A percentile compares a stretch with the other conserved stretches of the same genome.
Conservation (phyloP, 1,284 basidiomycete species). For the Ceratobasidium sp. region DNA sequence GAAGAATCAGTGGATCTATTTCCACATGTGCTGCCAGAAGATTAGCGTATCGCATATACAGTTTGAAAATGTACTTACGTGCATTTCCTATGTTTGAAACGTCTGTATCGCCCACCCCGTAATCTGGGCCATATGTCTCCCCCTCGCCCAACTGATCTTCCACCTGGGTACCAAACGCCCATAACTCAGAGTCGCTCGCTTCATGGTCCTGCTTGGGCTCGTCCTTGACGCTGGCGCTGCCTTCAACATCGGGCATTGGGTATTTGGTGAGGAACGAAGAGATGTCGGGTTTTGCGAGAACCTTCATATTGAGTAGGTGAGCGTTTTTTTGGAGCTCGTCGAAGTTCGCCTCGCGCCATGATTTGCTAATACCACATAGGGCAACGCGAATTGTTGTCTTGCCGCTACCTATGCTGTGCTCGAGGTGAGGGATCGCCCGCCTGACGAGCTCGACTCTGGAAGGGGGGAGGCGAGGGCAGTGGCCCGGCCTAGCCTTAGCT, state of each 20-base stretch:
- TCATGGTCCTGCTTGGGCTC: too few relatives aligned
- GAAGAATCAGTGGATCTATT: too few relatives aligned
- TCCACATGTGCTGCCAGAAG: too few relatives aligned
- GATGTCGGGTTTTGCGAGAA: neutral
- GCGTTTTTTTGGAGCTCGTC: neutral
- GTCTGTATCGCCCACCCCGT: too few relatives aligned
- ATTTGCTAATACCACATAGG: neutral
- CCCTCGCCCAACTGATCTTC: too few relatives aligned
- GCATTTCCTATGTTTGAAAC: too few relatives aligned
- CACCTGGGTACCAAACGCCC: too few relatives aligned
- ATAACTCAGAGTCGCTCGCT: too few relatives aligned
- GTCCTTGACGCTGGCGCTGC: too few relatives aligned
- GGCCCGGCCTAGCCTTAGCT: conserved; percentile 1
- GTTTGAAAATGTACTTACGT: too few relatives aligned
- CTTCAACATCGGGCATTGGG: neutral
- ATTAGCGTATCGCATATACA: too few relatives aligned
- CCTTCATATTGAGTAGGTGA: neutral
- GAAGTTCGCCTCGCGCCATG: neutral
- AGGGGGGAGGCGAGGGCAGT: neutral
- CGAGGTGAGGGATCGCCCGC: conserved; percentile 8
- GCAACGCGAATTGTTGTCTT: neutral
- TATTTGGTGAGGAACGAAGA: neutral
- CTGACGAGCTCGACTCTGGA: neutral
- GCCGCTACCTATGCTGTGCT: conserved; percentile 5
- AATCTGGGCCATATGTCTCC: too few relatives aligned